A percentile compares a stretch with the other conserved stretches of the same genome.
These are phyloP conservation scores for Xeromyces bisporus DNA, from an alignment of 495 filamentous ascomycete genomes.

Conservation along the genomic window DNA sequence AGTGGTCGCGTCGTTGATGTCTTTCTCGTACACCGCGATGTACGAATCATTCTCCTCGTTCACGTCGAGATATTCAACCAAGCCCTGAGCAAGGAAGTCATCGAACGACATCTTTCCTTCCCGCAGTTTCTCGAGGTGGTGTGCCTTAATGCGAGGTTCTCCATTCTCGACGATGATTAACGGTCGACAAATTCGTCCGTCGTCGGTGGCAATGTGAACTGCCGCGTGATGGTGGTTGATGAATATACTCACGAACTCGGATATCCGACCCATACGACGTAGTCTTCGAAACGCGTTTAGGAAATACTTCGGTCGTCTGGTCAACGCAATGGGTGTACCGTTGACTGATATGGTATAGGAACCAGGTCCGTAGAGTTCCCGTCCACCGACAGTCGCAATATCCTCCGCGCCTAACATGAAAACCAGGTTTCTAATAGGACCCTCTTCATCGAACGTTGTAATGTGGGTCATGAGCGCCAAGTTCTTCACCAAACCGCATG, in stretches of 20 bases:
- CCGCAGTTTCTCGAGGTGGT: slow-evolving; percentile 61
- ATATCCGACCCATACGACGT: slow-evolving; percentile 73
- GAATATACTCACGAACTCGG: slow-evolving; percentile 87
- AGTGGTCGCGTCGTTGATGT: slow-evolving; percentile 64
- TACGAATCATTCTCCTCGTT: slow-evolving; percentile 96
- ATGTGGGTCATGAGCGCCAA: slow-evolving; percentile 98
- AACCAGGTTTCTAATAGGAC: slow-evolving; percentile 62
- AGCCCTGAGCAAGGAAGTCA: slow-evolving; percentile 71
- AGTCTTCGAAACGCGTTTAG: slow-evolving; percentile 65
- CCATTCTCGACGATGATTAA: slow-evolving; percentile 85
- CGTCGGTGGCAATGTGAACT: slow-evolving; percentile 91
- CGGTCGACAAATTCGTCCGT: slow-evolving; percentile 87
- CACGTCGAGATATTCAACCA: slow-evolving; percentile 93
- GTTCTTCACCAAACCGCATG: slow-evolving; percentile 96
- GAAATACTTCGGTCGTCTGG: slow-evolving; percentile 67
- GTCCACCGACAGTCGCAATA: slow-evolving; percentile 51
- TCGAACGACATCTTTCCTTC: slow-evolving; percentile 75
- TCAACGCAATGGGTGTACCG: slow-evolving; percentile 78
- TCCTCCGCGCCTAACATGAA: slow-evolving; percentile 68
- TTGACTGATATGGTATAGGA: slow-evolving; percentile 87
- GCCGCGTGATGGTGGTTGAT: slow-evolving; percentile 83
- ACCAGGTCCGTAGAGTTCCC: slow-evolving; percentile 67
- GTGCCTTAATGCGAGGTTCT: slow-evolving; percentile 56
- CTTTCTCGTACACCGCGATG: slow-evolving; percentile 73
- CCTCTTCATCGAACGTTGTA: slow-evolving; percentile 87